Conservation (phyloP, 192 early-diverging fungal genomes). For the Martensiomyces pterosporus region DNA sequence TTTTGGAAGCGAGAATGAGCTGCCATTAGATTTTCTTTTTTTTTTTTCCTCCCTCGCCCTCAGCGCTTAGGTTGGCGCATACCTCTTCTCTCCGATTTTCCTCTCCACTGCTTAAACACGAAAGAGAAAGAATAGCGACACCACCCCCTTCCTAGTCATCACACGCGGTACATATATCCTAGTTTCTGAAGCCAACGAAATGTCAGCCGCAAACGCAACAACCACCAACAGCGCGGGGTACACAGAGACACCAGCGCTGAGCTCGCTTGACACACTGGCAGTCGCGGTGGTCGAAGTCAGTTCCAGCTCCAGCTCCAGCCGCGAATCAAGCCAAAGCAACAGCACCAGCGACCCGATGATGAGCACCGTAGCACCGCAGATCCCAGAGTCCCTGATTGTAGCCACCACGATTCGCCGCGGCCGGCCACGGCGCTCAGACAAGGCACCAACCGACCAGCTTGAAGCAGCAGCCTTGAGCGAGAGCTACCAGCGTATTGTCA, state of each 20-base stretch:
- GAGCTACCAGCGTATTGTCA: slow-evolving; percentile 36
- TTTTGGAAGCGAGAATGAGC: too few species aligned
- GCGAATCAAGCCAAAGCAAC: neutral
- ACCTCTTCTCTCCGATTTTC: too few species aligned
- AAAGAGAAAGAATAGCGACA: too few species aligned
- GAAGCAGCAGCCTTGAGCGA: slow-evolving; percentile 18
- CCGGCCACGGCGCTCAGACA: slow-evolving; percentile 36
- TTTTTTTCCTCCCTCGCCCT: too few species aligned
- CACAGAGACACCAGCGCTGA: too few species aligned
- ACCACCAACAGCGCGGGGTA: too few species aligned
- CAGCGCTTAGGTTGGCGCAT: too few species aligned
- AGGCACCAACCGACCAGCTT: slow-evolving; percentile 7
- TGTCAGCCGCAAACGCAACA: slow-evolving; percentile 1
- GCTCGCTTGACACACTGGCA: slow-evolving; percentile 24
- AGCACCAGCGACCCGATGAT: neutral
- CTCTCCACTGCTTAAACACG: too few species aligned
- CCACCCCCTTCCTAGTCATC: too few species aligned
- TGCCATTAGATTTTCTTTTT: too few species aligned
- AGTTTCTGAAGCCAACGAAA: neutral
- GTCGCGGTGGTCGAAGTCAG: slow-evolving; percentile 22
- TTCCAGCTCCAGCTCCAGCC: slow-evolving; percentile 5
- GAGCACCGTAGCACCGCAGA: slow-evolving; percentile 35
- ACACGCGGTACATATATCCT: too few species aligned
- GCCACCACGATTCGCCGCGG: slow-evolving; percentile 43
- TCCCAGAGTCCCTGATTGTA: slow-evolving; percentile 40